Percentiles rank a stretch among this genome's conserved stretches.
phyloP scores from a whole-genome alignment of 352 stramenopile genomes.

The Globisporangium emineosum region DNA sequence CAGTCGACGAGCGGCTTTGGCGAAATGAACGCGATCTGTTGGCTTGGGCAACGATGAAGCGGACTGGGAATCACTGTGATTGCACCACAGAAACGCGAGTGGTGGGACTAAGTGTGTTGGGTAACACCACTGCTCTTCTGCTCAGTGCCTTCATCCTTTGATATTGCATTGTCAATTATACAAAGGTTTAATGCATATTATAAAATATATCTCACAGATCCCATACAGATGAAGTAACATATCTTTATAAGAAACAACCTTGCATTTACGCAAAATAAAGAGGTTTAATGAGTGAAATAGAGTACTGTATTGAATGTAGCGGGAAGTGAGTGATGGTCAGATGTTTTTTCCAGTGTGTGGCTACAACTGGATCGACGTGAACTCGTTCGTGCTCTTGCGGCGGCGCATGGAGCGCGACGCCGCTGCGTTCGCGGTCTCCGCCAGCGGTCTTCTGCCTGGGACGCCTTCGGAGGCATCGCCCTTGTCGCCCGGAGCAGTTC shows the following conservation, averaged over 20 bases:
- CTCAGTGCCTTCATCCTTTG: background rate
- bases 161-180: background rate
- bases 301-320: background rate
- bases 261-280: background rate
- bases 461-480: background rate
- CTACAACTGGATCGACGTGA: conserved; percentile 15
- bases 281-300: background rate
- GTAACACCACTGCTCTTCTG: background rate
- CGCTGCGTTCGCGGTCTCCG: conserved; percentile 17
- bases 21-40: background rate
- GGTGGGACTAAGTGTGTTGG: background rate
- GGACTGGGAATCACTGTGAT: background rate
- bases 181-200: background rate
- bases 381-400: conserved; percentile 54
- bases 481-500: background rate
- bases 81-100: background rate
- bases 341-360: too few species aligned
- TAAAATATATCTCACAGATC: background rate
- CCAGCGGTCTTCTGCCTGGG: conserved; percentile 21
- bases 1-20: background rate
- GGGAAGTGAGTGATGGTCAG: background rate
- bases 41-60: background rate
- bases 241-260: too few species aligned
- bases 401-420: conserved; percentile 41
- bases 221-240: background rate